Evolutionary conservation across 352 stramenopile genomes (phyloP), one percentile per base, ranked within the genome.

Genomic region (Globisporangium splendens): DNA sequence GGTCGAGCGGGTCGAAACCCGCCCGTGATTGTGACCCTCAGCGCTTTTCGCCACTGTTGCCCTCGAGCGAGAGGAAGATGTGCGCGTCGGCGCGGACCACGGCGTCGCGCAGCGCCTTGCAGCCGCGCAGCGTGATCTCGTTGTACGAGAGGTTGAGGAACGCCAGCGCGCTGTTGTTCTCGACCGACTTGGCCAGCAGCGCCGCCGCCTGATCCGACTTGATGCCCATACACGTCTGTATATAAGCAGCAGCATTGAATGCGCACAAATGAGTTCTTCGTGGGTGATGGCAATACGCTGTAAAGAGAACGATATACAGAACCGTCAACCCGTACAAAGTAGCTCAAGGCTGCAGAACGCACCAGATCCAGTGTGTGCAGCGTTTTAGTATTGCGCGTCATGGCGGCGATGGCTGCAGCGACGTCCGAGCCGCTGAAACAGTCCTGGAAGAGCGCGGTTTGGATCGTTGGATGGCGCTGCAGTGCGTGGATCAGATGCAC

Each of bases 81-180:
- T 35, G 50, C 39, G 50, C 33, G 24, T 24, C 48, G n/a, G n/a
- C n/a, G 18, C 53, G 38, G n/a, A 18, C 35, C 8, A 70, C 66
- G 7, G 72, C 78, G 47, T 92, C 80, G 51, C 75, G 75, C 17
- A 92, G 71, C 24, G 82, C 39, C 48, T 92, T 92, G 63, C 79
- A 90, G 2, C 83, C 80, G 11, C 79, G 79, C 22, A 92, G 59
- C 2, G 83, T 92, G 63, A 92, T 82, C 56, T 85, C 78, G 54
- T 92, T 92, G 77, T 92, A 89, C 18, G 75, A 74, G 17, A 89
- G 63, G 60, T 92, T 77, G 47, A 91, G 52, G 35, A 74, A 69
- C 6, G 50, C 64, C 35, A 92, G 68, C 46, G 68, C 56, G 1
- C 38, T 50, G 46, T 89, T 84, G 49, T 70, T 38, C 20, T 70